A percentile compares a stretch with the other conserved stretches of the same genome.
Conservation (phyloP, 495 filamentous ascomycete species). For the Daldinia childiae region DNA sequence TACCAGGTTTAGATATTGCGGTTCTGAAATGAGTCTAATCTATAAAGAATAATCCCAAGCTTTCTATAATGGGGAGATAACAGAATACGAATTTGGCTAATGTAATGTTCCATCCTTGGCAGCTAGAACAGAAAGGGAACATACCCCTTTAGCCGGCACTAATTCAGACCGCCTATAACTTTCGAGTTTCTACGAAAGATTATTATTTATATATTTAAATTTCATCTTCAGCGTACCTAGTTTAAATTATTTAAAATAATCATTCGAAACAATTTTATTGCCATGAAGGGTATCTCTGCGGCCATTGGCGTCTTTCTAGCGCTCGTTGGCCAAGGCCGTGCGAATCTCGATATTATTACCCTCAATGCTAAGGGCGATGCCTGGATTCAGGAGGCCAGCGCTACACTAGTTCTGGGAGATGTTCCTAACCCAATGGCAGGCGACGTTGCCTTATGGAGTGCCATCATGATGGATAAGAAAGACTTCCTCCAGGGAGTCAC, state of each 20-base stretch:
- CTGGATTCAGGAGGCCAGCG: slow-evolving; percentile 4
- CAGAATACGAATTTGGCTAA: no score
- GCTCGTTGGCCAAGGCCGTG: not conserved
- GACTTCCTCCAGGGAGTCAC: slow-evolving; percentile 9
- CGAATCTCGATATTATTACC: not conserved
- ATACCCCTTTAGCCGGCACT: not conserved
- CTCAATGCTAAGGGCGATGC: not conserved
- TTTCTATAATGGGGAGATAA: no score
- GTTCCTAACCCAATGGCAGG: slow-evolving; percentile 9
- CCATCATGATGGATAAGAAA: slow-evolving; percentile 15
- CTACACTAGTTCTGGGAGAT: slow-evolving; percentile 4
- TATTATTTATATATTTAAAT: not conserved
- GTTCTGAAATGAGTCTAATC: no score
- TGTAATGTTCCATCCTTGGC: no score
- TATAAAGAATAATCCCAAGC: no score
- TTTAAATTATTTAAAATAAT: not conserved
- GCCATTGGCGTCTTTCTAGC: not conserved
- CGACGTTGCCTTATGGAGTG: slow-evolving; percentile 7
- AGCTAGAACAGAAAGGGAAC: not conserved
- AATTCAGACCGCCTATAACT: not conserved
- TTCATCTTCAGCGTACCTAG: not conserved
- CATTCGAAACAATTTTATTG: not conserved
- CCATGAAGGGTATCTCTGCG: not conserved
- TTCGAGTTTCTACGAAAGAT: not conserved
- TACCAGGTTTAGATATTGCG: no score